phyloP scores from a whole-genome alignment of 805 yeast species.

The Zygoascus biomembranicola region DNA sequence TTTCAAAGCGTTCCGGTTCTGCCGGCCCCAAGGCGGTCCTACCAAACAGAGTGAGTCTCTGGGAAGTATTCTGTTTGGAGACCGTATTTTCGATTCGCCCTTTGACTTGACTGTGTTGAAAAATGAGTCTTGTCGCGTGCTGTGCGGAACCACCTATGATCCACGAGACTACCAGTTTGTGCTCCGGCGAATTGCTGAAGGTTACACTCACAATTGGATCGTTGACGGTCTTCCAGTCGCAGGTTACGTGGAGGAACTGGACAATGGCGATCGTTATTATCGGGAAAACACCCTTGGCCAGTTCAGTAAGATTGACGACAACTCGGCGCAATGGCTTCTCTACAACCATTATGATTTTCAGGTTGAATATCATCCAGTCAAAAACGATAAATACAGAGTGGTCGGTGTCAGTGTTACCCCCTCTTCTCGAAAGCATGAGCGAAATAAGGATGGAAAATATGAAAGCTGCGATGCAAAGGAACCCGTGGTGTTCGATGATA shows the following conservation, averaged over 20 bases:
- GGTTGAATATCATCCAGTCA: slow-evolving; percentile 76
- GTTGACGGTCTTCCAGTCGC: slow-evolving; percentile 95
- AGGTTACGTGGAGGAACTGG: slow-evolving; percentile 37
- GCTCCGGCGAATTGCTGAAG: slow-evolving; percentile 68
- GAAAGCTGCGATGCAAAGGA: slow-evolving; percentile 21
- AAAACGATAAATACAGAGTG: slow-evolving; percentile 62
- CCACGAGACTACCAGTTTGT: slow-evolving; percentile 66
- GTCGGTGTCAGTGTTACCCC: slow-evolving; percentile 86
- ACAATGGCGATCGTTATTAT: slow-evolving; percentile 59
- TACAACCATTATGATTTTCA: slow-evolving; percentile 73
- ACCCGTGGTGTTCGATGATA: slow-evolving; percentile 32
- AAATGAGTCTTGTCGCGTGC: slow-evolving; percentile 54
- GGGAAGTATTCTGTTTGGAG: slow-evolving; percentile 92
- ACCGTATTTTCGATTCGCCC: slow-evolving; percentile 89
- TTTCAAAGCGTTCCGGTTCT: slow-evolving; percentile 74
- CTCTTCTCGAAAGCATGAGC: slow-evolving; percentile 41
- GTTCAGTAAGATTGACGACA: slow-evolving; percentile 36
- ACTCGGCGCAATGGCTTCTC: slow-evolving; percentile 52
- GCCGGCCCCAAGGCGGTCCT: slow-evolving; percentile 61
- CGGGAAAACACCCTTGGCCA: background rate
- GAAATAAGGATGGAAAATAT: slow-evolving; percentile 22
- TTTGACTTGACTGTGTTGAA: slow-evolving; percentile 72
- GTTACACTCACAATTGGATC: slow-evolving; percentile 85
- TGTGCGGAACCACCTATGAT: slow-evolving; percentile 56
- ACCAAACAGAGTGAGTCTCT: slow-evolving; percentile 75